These are phyloP conservation scores for Ammopiptanthus mongolicus DNA, from an alignment of 306 rosid genomes.

Conservation along the genomic window DNA sequence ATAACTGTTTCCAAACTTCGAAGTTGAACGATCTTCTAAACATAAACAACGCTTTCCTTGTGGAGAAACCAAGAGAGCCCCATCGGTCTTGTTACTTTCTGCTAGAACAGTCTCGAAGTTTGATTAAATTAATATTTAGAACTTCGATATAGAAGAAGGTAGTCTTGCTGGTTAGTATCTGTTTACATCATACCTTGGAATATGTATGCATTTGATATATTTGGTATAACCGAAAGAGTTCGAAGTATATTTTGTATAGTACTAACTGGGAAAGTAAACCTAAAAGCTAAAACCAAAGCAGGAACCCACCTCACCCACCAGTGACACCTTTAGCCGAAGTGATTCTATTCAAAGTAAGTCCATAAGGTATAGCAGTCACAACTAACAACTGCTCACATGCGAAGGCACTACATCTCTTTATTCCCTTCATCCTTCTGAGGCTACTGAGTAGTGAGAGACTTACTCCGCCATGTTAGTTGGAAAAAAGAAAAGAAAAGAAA, in stretches of 20 bases:
- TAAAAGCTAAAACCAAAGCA: conserved; percentile 33
- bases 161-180: conserved; percentile 17
- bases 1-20: conserved; percentile 21
- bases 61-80: background rate
- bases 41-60: conserved; percentile 11
- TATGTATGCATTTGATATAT: conserved; percentile 16
- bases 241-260: background rate
- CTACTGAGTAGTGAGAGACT: background rate
- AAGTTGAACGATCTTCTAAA: conserved; percentile 26
- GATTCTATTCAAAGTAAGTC: conserved; percentile 7
- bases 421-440: conserved; percentile 28
- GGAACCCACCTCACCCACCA: conserved; percentile 21
- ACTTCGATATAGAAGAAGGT: conserved; percentile 5
- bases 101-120: background rate
- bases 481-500: conserved; percentile 10
- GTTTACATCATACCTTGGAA: conserved; percentile 5
- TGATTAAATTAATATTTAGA: conserved; percentile 22
- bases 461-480: conserved; percentile 2
- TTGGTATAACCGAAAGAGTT: conserved; percentile 32
- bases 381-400: conserved; percentile 52
- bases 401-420: conserved; percentile 9
- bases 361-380: conserved; percentile 26
- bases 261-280: conserved; percentile 9
- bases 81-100: background rate
- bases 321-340: conserved; percentile 33